A percentile compares a stretch with the other conserved stretches of the same genome.
phyloP scores from a whole-genome alignment of 2,329 filamentous ascomycete species.

The Apiospora rasikravindrae region DNA sequence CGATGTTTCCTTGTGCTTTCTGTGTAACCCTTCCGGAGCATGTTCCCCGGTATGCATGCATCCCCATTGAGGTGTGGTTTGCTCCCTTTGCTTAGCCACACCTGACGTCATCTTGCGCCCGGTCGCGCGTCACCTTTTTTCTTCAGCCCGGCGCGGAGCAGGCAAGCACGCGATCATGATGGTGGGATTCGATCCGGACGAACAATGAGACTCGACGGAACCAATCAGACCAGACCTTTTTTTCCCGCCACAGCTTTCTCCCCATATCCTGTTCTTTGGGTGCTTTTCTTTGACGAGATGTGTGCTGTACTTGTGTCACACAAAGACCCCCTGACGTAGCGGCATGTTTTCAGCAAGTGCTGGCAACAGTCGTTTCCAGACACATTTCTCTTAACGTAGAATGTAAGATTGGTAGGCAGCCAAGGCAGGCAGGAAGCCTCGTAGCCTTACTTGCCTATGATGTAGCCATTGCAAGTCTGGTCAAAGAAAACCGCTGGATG shows the following conservation, averaged over 20 bases:
- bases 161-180: background rate
- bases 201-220: background rate
- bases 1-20: too few species aligned
- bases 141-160: background rate
- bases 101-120: slow-evolving; percentile 9
- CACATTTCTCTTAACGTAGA: background rate
- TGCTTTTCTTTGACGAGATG: background rate
- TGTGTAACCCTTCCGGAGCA: too few species aligned
- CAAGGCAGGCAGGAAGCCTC: background rate
- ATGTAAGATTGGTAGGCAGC: background rate
- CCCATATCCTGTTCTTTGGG: background rate
- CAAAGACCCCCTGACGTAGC: background rate
- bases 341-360: background rate
- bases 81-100: background rate
- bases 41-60: background rate
- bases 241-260: background rate
- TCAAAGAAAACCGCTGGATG: background rate
- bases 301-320: background rate
- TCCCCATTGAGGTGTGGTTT: background rate
- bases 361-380: background rate
- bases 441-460: background rate
- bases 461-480: too few species aligned
- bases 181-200: background rate
- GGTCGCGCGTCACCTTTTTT: background rate
- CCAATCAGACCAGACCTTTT: background rate